These are phyloP conservation scores for Rhodotorula toruloides DNA, from an alignment of 768 basidiomycete genomes.

Conservation along the genomic window DNA sequence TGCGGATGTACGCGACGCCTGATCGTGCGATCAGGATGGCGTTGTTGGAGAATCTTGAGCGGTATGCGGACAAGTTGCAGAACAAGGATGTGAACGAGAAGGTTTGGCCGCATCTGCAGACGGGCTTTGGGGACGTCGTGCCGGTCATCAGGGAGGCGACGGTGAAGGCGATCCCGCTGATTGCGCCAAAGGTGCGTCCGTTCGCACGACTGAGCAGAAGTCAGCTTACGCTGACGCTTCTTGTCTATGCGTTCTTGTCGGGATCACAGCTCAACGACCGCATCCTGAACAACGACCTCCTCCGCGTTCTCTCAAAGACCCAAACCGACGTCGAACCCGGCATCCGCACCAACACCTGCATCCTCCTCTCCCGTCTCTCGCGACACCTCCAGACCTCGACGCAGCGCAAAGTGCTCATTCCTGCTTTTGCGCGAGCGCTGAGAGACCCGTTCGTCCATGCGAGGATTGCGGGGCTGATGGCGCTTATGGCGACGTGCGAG, in stretches of 20 bases:
- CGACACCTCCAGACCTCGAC: conserved; percentile 79
- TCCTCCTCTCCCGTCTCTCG: conserved; percentile 84
- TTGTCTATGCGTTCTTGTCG: too few species aligned
- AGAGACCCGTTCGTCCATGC: conserved; percentile 90
- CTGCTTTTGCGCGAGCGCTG: conserved; percentile 81
- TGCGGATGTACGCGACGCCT: conserved; percentile 78
- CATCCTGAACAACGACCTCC: conserved; percentile 90
- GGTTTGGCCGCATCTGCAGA: conserved; percentile 90
- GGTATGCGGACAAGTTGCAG: conserved; percentile 81
- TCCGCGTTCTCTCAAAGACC: conserved; percentile 84
- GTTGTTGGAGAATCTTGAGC: conserved; percentile 72
- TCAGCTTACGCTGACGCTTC: too few species aligned
- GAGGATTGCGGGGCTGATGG: conserved; percentile 88
- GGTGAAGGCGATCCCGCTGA: conserved; percentile 72
- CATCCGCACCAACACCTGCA: conserved; percentile 95
- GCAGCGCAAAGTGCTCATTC: conserved; percentile 91
- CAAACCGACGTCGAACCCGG: conserved; percentile 89
- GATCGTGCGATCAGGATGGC: conserved; percentile 94
- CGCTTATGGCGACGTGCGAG: conserved; percentile 88
- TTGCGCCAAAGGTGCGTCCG: conserved; percentile 71
- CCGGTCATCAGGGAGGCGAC: conserved; percentile 92
- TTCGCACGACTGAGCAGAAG: too few species aligned
- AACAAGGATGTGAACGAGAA: conserved; percentile 77
- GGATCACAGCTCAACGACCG: conserved; percentile 70
- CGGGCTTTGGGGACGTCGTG: conserved; percentile 90